Conservation (phyloP, 164 flowering plant species). For the Magnolia changhungtana region DNA sequence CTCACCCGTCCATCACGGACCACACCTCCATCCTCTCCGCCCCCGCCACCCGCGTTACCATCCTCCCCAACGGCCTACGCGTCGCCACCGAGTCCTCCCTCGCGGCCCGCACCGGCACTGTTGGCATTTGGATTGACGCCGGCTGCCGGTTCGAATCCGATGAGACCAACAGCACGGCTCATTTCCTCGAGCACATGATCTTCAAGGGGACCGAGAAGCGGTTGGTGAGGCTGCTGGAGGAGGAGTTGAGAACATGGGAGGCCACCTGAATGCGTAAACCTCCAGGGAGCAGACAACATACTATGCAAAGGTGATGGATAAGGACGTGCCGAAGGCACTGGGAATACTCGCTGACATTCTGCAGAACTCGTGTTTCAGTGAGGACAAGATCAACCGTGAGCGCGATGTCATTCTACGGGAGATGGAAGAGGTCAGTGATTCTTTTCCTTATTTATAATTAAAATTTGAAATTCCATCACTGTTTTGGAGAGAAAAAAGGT, state of each 20-base stretch:
- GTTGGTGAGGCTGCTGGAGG: conserved; percentile 32
- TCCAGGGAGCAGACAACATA: conserved; percentile 56
- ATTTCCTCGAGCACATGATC: conserved; percentile 55
- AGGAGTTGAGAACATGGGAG: conserved; percentile 61
- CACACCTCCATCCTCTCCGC: conserved; percentile 39
- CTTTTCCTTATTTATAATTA: neutral
- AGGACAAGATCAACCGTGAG: conserved; percentile 34
- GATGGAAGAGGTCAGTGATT: conserved; percentile 39
- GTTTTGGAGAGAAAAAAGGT: neutral
- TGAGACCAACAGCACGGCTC: conserved; percentile 53
- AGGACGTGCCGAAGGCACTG: conserved; percentile 33
- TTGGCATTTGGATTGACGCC: conserved; percentile 60
- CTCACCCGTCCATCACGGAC: conserved; percentile 28
- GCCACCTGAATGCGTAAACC: conserved; percentile 50
- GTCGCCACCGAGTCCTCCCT: conserved; percentile 51
- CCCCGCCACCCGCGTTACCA: conserved; percentile 44
- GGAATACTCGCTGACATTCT: conserved; percentile 43
- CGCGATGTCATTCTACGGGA: conserved; percentile 46
- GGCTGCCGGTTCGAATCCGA: conserved; percentile 49
- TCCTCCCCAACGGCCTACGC: conserved; percentile 49
- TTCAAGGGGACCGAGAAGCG: conserved; percentile 50
- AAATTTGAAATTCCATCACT: neutral
- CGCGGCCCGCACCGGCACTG: conserved; percentile 39
- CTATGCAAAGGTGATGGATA: conserved; percentile 37
- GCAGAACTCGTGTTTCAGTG: conserved; percentile 42